Base-by-base conservation (phyloP, 31 red algal species). In the Bonnemaisonia californica region DNA sequence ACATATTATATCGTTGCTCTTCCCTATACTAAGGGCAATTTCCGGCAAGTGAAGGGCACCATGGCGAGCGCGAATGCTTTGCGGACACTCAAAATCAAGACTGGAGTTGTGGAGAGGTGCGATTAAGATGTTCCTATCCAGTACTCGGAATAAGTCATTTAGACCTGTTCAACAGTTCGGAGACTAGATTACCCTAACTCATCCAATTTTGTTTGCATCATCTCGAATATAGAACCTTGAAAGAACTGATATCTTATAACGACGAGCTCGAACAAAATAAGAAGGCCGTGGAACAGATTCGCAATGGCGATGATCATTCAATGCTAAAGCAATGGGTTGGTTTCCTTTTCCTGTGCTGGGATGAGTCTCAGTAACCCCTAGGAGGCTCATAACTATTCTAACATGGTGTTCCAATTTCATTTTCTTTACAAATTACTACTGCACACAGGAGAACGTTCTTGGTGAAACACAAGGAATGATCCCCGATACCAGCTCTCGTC, bases 381-480 rank as follows among this genome's bases (percentile, higher is more conserved):
- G n/a, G n/a, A n/a, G n/a, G n/a, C n/a, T n/a, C n/a, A n/a, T n/a
- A n/a, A n/a, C n/a, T n/a, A n/a, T n/a, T n/a, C n/a, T n/a, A n/a
- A n/a, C n/a, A n/a, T 26, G 23, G 24, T 18, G 45, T 73, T 27
- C 34, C 42, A 40, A 83, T 7, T 18, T 21, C 38, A 62, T 71
- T 4, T 73, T 21, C 21, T 2, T 36, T 70, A n/a, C n/a, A n/a
- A n/a, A n/a, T n/a, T n/a, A n/a, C 19, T 13, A 21, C 27, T 33
- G 45, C 64, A 13, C 26, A 2, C 29, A 85, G 82, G 82, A 85
- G 40, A 85, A 63, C 21, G 82, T 85, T 3, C 39, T 85, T 19
- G 82, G 57, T 18, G 82, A 85, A 48, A 85, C 82, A 4, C 82
- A 85, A 66, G 68, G 70, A 34, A 85, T 85, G 82, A 85, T 85